phyloP scores from a whole-genome alignment of 176 grass and related monocot genomes.

The Luzula sylvatica region DNA sequence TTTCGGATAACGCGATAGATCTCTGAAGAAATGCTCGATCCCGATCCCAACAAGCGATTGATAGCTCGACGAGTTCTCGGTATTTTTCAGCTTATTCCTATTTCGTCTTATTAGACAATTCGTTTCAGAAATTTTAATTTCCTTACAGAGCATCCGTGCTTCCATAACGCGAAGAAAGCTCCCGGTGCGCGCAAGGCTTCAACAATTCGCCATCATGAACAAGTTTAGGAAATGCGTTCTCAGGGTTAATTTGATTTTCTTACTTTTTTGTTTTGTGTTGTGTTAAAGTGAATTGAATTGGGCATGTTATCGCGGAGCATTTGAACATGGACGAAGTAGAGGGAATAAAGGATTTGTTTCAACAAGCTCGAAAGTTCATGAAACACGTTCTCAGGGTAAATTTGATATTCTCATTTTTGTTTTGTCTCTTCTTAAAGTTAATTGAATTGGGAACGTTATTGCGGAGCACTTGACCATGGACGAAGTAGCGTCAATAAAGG shows the following conservation, averaged over 20 bases:
- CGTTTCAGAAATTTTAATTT: background rate
- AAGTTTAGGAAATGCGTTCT: slow-evolving; percentile 98
- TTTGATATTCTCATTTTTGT: too few species aligned
- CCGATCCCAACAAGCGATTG: slow-evolving; percentile 61
- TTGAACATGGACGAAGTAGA: slow-evolving; percentile 80
- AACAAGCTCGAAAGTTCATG: slow-evolving; percentile 65
- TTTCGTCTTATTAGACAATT: background rate
- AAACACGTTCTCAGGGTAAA: too few species aligned
- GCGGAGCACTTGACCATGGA: slow-evolving; percentile 75
- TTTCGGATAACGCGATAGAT: slow-evolving; percentile 92
- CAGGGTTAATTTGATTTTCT: slow-evolving; percentile 40
- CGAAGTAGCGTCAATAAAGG: slow-evolving; percentile 86
- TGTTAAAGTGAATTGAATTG: background rate
- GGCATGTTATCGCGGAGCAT: slow-evolving; percentile 74
- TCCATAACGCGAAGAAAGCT: slow-evolving; percentile 70
- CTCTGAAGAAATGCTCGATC: slow-evolving; percentile 84
- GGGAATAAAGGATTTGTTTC: slow-evolving; percentile 76
- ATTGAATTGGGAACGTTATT: slow-evolving; percentile 69
- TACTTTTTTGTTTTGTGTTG: background rate
- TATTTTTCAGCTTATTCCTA: slow-evolving; percentile 26
- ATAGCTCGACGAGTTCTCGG: slow-evolving; percentile 88
- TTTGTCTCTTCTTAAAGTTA: too few species aligned
- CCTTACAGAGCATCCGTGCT: slow-evolving; percentile 73
- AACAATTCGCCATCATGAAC: slow-evolving; percentile 97
- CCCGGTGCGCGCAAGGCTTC: slow-evolving; percentile 70